Evolutionary conservation across 352 stramenopile genomes (phyloP), one percentile per base, ranked within the genome.

Genomic region (Phytopythium sindhum): DNA sequence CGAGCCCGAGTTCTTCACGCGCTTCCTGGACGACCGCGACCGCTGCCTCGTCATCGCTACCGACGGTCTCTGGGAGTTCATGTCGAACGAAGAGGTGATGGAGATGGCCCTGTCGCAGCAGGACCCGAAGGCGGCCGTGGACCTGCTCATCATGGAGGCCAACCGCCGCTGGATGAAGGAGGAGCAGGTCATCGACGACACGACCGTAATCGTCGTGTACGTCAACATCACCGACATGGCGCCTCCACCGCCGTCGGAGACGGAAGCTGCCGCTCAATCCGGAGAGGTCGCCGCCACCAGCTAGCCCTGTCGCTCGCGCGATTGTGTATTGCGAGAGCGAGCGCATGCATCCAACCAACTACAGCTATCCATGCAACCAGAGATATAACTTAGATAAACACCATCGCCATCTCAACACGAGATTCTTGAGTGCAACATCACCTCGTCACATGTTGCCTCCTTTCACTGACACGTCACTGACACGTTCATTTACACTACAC

Each of bases 181-280:
- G 70, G 97, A 99, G 72, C 95, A 99, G 67, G 97, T 99, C 19
- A 98, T 99, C 67, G 97, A 99, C 69, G 97, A 99, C 81, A 99
- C 97, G 44, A 99, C 97, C 7, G 90, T 99, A 39, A 98, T 98
- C 75, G 93, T 99, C 57, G 96, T 96, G 47, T 98, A 98, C 69
- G 73, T 99, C 23, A 87, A 93, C 65, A 87, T 61, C 55, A 51
- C 39, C 35, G 55, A 61, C 55, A 61, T 61, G 55, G 23, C 24
- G 14, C 55, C 55, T 24, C 24, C 35, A 1, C 24, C 47, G 47
- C 47, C 47, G 45, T 52, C 45, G n/a, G 45, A 52, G n/a, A 26
- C 45, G 51, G 17, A 11, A 17, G 28, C 29, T 21, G 2, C 50
- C 26, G 28, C 12, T 19, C 11, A 29, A 6, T 2, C 26, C 31